Evolutionary conservation across 441 rosid species (phyloP).

Genomic region (Macaranga tanarius): DNA sequence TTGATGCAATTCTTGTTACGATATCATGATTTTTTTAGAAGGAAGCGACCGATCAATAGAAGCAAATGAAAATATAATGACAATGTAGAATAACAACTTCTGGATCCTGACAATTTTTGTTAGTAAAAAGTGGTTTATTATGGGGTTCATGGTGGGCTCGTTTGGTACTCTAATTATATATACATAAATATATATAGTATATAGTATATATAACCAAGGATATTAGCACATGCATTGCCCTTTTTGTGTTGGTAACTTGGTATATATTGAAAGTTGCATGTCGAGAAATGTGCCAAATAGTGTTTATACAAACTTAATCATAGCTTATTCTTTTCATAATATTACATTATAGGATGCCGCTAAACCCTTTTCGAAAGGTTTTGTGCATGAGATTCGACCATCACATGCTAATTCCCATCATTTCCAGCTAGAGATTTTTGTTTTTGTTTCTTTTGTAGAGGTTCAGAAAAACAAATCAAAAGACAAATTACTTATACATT

Average conservation of each 20-base stretch:
- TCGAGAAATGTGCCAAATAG: slow-evolving; percentile 25
- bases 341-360: background rate
- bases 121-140: slow-evolving; percentile 9
- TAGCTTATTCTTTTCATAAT: background rate
- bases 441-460: slow-evolving; percentile 2
- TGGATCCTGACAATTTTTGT: slow-evolving; percentile 19
- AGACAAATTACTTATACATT: background rate
- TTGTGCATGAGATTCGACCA: slow-evolving; percentile 27
- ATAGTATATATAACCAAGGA: slow-evolving; percentile 10
- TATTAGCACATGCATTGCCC: slow-evolving; percentile 28
- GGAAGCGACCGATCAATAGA: slow-evolving; percentile 1
- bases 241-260: background rate
- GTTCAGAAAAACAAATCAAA: background rate
- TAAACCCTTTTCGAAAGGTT: slow-evolving; percentile 7
- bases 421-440: slow-evolving; percentile 29
- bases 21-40: slow-evolving; percentile 13
- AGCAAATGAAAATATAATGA: background rate
- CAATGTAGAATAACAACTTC: slow-evolving; percentile 7
- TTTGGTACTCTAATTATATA: background rate
- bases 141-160: slow-evolving; percentile 5
- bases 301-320: slow-evolving; percentile 15
- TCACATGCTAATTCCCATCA: slow-evolving; percentile 31
- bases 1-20: background rate
- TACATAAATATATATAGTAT: background rate
- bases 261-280: slow-evolving; percentile 21